Conservation (phyloP, 495 filamentous ascomycete species). For the Aspergillus sparsus region DNA sequence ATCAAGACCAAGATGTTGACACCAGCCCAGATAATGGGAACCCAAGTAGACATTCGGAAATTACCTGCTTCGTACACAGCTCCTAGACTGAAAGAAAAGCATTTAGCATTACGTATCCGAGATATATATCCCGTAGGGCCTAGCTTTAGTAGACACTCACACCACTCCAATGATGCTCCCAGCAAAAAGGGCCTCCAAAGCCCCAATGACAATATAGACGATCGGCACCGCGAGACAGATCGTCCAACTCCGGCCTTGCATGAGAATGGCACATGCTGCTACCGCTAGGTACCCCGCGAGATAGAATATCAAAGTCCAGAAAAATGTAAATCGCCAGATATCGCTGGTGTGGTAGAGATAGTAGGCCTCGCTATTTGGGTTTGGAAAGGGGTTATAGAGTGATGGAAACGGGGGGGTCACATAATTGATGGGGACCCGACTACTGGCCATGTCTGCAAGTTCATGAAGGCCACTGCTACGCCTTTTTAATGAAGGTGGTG, state of each 20-base stretch:
- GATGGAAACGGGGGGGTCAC: slow-evolving; percentile 78
- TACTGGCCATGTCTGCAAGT: slow-evolving; percentile 35
- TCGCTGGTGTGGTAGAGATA: slow-evolving; percentile 79
- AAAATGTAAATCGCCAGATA: slow-evolving; percentile 89
- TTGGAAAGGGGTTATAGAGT: slow-evolving; percentile 74
- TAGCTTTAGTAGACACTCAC: slow-evolving; percentile 56
- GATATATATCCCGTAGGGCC: not conserved
- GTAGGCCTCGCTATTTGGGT: slow-evolving; percentile 48
- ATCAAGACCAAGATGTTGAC: slow-evolving; percentile 89
- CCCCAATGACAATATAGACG: slow-evolving; percentile 71
- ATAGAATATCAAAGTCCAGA: slow-evolving; percentile 72
- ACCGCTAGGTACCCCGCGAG: slow-evolving; percentile 51
- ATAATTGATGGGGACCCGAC: slow-evolving; percentile 66
- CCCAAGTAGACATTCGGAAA: slow-evolving; percentile 96
- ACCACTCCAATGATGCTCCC: slow-evolving; percentile 87
- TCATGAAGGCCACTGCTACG: not conserved
- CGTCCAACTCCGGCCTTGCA: slow-evolving; percentile 71
- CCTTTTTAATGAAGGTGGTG: slow-evolving; percentile 16
- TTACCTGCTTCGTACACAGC: slow-evolving; percentile 84
- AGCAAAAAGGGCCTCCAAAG: slow-evolving; percentile 78
- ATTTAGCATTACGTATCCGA: slow-evolving; percentile 10
- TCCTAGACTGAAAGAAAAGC: slow-evolving; percentile 61
- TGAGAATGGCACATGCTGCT: slow-evolving; percentile 68
- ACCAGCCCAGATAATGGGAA: slow-evolving; percentile 91
- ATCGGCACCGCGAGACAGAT: slow-evolving; percentile 76